Evolutionary conservation across 1,284 basidiomycete genomes (phyloP), one percentile per base, ranked within the genome.

Genomic region (Anthracocystis setariae): DNA sequence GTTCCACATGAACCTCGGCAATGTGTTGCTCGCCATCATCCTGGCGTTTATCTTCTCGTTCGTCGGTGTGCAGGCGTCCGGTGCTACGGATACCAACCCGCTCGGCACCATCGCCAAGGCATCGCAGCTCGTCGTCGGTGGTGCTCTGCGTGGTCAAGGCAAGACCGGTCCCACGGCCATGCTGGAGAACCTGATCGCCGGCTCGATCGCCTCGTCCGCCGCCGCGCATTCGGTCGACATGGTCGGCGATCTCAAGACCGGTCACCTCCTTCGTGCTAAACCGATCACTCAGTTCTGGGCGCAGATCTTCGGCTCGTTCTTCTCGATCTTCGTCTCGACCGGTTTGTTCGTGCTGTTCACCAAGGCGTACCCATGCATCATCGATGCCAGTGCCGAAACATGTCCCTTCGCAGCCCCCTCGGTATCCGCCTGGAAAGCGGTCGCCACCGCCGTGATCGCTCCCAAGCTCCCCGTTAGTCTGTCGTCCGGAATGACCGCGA

Each of bases 201-300:
- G 89, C 29, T 79, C 77, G 81, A 86, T 89, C 72, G 86, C 88
- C 21, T 88, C 86, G 43, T 88, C 87, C 37, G 86, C 88, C 46
- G 88, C 89, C 21, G 86, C 86, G 23, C 88, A 89, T 79, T 85
- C 88, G 21, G 83, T 86, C 48, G 90, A 91, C 80, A 90, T 90
- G 89, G 88, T 88, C 62, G 87, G 89, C 60, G 90, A 91, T 75
- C 83, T 90, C 73, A 90, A 90, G 84, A 89, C 90, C 8, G 88
- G 88, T 58, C 89, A 90, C 81, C 86, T 90, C 56, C 85, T 90
- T 13, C 85, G 89, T 44, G 88, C 89, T 25, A 89, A 88, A 73
- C 90, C 90, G 20, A 85, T 84, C 62, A 87, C 87, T 78, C 88
- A 90, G 84, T 90, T 90, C 82, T 85, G 88, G 73, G 88, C 88